Base-by-base conservation (phyloP, 192 early-diverging fungal species). In the Coemansia sp. region DNA sequence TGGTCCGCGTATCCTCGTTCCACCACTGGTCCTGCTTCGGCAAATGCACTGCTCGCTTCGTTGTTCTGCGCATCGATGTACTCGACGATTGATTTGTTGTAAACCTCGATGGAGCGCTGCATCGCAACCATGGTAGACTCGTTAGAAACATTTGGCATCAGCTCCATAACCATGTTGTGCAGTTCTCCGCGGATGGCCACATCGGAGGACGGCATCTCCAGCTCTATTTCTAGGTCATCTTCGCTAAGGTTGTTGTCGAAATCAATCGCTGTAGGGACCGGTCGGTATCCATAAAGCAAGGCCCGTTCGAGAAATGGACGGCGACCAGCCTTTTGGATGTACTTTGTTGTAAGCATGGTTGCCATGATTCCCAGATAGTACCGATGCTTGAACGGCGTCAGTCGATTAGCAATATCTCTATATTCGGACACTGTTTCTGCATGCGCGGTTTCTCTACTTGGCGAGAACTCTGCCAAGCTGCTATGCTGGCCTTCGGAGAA, bases 71-170 rank as follows among this genome's bases (percentile, higher is more conserved):
- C 20, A 10, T 58, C 61, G 1, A 61, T 14, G 36, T 61, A 66
- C 38, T 71, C 68, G 12, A 80, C 31, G 1, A 67, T 65, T 0
- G 61, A 30, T 32, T 58, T 74, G 77, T 80, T 80, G 65, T 74
- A 80, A 10, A 63, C 55, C 63, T 74, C 77, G 16, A 75, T 70
- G 0, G 77, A 34, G 32, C 54, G 72, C 66, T 75, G 72, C 72
- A 80, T 71, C n/a, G 72, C 72, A 12, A 68, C 40, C 68, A 66
- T 71, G 7, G 61, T 71, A 2, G 77, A 71, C 31, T 58, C 56
- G 62, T 61, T 74, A 7, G 68, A 65, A 3, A 69, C 52, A n/a
- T 59, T 34, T 20, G 77, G 77, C 30, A 74, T 49, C 58, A 63
- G 56, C 12, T 56, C 61, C 68, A 65, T 71, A 1, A 80, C 45